These are phyloP conservation scores for Corylus heterophylla DNA, from an alignment of 306 rosid species.

Conservation along the genomic window DNA sequence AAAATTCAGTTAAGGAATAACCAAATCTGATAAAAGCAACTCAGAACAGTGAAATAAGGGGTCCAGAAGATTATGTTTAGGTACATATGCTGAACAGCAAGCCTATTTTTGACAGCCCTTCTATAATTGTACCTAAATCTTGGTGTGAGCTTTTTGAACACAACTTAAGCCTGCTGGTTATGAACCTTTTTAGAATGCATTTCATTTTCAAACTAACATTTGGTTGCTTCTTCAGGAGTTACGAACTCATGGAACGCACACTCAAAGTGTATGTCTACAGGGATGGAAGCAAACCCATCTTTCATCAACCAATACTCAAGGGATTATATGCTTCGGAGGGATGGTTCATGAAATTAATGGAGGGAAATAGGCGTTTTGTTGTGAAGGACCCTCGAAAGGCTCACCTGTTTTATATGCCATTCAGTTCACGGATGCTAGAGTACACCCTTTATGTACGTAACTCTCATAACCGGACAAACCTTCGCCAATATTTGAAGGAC, in stretches of 20 bases:
- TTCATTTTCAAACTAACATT: slow-evolving; percentile 5
- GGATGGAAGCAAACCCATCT: slow-evolving; percentile 86
- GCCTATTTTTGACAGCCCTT: not conserved
- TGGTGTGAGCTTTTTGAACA: not conserved
- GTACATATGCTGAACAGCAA: not conserved
- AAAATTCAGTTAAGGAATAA: not conserved
- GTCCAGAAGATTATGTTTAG: not conserved
- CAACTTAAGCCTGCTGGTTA: not conserved
- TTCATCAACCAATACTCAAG: slow-evolving; percentile 80
- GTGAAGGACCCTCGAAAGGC: slow-evolving; percentile 85
- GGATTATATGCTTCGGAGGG: slow-evolving; percentile 95
- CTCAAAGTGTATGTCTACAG: slow-evolving; percentile 83
- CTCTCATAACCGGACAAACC: slow-evolving; percentile 93
- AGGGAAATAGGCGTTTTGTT: slow-evolving; percentile 62
- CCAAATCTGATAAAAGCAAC: not conserved
- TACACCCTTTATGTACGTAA: slow-evolving; percentile 67
- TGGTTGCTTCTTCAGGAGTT: slow-evolving; percentile 65
- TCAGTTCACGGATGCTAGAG: slow-evolving; percentile 82
- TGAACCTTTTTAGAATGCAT: not conserved
- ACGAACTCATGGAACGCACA: slow-evolving; percentile 81
- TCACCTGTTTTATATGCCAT: slow-evolving; percentile 92
- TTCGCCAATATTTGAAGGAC: slow-evolving; percentile 68
- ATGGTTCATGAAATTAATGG: slow-evolving; percentile 97
- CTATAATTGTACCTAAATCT: not conserved
- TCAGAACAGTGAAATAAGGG: not conserved